Conservation (phyloP, 345 rosid species). For the Salix brachista region DNA sequence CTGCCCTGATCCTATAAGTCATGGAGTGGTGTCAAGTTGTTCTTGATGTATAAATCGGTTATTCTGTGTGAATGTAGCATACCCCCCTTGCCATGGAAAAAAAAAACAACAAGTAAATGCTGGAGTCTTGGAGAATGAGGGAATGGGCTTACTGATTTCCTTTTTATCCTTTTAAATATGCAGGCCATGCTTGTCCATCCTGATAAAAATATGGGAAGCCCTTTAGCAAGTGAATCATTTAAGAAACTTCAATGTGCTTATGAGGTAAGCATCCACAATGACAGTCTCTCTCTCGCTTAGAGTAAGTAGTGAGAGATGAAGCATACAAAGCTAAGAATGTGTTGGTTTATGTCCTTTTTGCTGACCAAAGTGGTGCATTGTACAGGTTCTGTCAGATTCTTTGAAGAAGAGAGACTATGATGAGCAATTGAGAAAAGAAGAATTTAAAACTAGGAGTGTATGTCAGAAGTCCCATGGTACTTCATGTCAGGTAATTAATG, state of each 20-base stretch:
- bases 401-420: slow-evolving; percentile 87
- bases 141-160: neutral
- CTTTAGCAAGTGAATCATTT: slow-evolving; percentile 91
- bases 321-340: neutral
- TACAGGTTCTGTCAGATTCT: slow-evolving; percentile 85
- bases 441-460: slow-evolving; percentile 65
- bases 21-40: neutral
- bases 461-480: slow-evolving; percentile 52
- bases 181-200: slow-evolving; percentile 99
- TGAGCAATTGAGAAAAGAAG: slow-evolving; percentile 84
- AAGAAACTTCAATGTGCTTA: slow-evolving; percentile 97
- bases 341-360: slow-evolving; percentile 9
- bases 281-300: neutral
- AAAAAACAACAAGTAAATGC: too few species aligned
- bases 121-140: neutral
- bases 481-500: slow-evolving; percentile 56
- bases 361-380: slow-evolving; percentile 14
- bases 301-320: neutral
- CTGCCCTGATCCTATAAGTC: neutral
- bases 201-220: slow-evolving; percentile 94
- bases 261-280: slow-evolving; percentile 50
- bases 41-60: neutral
- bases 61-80: neutral
- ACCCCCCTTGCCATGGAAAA: neutral
- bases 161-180: slow-evolving; percentile 11